phyloP scores from a whole-genome alignment of 2,329 filamentous ascomycete species.

The Claviceps arundinis region DNA sequence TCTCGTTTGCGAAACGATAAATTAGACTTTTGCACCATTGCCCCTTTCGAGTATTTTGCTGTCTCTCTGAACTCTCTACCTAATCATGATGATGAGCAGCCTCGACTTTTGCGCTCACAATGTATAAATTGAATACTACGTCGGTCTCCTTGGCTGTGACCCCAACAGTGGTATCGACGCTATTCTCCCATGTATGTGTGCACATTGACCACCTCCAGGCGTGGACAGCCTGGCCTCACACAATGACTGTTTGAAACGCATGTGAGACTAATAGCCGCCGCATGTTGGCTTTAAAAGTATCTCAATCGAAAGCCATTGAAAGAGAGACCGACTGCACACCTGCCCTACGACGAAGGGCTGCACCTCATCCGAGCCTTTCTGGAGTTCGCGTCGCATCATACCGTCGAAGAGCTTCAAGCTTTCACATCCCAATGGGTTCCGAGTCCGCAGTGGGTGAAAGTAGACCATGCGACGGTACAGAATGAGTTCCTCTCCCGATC shows the following conservation, averaged over 20 bases:
- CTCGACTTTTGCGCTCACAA: constrained; percentile 11
- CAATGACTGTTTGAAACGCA: background rate
- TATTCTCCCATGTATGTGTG: constrained; percentile 64
- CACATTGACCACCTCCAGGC: background rate
- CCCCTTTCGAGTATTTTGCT: background rate
- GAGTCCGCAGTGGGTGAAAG: constrained; percentile 74
- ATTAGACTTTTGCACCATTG: background rate
- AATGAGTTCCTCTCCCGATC: constrained; percentile 50
- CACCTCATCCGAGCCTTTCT: constrained; percentile 80
- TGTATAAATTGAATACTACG: constrained; percentile 58
- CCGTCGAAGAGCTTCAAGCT: constrained; percentile 81
- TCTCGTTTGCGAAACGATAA: background rate
- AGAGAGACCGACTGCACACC: constrained; percentile 74
- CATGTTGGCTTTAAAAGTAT: constrained; percentile 42
- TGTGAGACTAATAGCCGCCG: background rate
- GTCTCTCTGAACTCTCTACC: background rate
- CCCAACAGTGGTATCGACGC: constrained; percentile 75
- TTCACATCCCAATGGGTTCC: constrained; percentile 92
- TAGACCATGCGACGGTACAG: constrained; percentile 55
- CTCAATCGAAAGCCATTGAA: constrained; percentile 62
- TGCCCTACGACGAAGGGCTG: constrained; percentile 89
- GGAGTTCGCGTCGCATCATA: constrained; percentile 71
- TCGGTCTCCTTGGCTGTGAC: constrained; percentile 73
- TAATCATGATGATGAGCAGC: background rate
- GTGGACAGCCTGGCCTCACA: background rate